Evolutionary conservation across 768 basidiomycete genomes (phyloP), one percentile per base, ranked within the genome.

Genomic region (Leccinum subtestaceum): DNA sequence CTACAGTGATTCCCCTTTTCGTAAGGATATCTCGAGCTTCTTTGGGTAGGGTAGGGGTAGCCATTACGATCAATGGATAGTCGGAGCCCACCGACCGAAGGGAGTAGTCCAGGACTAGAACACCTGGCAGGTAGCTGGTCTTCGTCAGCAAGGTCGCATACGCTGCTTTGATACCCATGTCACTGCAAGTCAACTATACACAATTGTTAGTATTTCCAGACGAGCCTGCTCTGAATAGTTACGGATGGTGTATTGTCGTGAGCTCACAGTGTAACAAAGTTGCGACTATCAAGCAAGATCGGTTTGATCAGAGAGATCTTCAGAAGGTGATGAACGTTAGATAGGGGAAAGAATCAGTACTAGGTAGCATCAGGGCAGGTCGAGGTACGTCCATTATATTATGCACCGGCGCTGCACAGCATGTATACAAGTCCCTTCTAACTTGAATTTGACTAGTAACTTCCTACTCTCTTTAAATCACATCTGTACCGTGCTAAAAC

Each of bases 61-160:
- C 81, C 85, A 94, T 89, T 38, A 88, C 89, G 47, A 93, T 78
- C 17, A 95, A 78, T n/a, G 89, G 85, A 72, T 92, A 93, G 60
- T 77, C 77, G 15, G 87, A 85, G 15, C 78, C 72, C 34, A 84
- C 82, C 12, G 77, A 71, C 29, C 78, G 74, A 34, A 88, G 77
- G 32, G 80, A 78, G 21, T 79, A 72, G 55, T 86, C 73, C 7
- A 89, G 69, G 4, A 85, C 80, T 31, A 89, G 73, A 31, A 83
- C 73, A 10, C 84, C 86, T 57, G 80, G 73, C 27, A 88, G 74
- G 68, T 88, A 88, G 49, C 70, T 73, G 15, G 75, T 71, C 62
- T 84, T 85, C 43, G 94, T 94, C 65, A 95, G 77, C 57, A 96
- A 77, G 15, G 92, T 93, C 31, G 82, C 86, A 77, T 85, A 97